Evolutionary conservation across 2,329 filamentous ascomycete genomes (phyloP).

Genomic region (Trichoderma sp.): DNA sequence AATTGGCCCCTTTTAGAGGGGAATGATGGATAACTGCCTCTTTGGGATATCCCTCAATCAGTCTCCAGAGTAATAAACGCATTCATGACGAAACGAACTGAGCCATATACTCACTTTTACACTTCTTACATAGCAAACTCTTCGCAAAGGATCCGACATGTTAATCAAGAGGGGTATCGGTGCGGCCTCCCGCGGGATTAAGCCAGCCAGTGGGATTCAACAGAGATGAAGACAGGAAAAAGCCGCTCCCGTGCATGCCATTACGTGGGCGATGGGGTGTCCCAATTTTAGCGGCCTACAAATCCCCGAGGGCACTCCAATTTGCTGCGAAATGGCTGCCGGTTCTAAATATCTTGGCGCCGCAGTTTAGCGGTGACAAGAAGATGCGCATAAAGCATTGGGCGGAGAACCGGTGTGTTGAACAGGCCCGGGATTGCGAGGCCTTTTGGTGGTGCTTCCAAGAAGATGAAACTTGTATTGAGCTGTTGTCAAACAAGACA

Average conservation of each 20-base stretch:
- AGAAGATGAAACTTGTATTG: not conserved
- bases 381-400: not conserved
- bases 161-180: not conserved
- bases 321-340: slow-evolving; percentile 10
- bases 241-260: not conserved
- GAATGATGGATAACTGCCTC: not conserved
- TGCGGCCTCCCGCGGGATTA: not conserved
- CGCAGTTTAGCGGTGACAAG: slow-evolving; percentile 14
- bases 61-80: not conserved
- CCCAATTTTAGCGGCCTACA: not conserved
- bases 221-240: not conserved
- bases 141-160: not conserved
- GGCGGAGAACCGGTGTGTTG: slow-evolving; percentile 3
- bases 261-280: slow-evolving; percentile 9
- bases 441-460: not conserved
- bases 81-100: not conserved
- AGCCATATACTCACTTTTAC: not conserved
- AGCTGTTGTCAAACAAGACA: not conserved
- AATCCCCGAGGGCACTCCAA: not conserved
- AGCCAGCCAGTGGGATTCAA: not conserved
- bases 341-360: slow-evolving; percentile 10
- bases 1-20: not conserved
- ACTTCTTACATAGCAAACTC: not conserved
- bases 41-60: not conserved
- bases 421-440: not conserved